Conservation (phyloP, 805 yeast genomes). For the Hanseniaspora singularis region DNA sequence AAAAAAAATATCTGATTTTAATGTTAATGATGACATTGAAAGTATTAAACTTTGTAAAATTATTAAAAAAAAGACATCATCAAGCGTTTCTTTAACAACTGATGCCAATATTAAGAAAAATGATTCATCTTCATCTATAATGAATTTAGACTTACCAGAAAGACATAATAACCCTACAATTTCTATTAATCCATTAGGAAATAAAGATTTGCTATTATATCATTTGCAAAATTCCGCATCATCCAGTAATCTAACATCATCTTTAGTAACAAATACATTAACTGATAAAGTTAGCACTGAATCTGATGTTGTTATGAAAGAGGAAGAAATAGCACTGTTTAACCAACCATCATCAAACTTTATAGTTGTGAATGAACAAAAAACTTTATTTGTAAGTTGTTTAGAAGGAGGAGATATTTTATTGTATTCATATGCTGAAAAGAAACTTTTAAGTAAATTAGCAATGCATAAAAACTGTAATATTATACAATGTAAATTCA, state of each 20-base stretch:
- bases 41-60: conserved; percentile 12
- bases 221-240: conserved; percentile 14
- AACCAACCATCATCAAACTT: conserved; percentile 8
- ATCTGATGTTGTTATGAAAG: background rate
- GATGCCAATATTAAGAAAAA: background rate
- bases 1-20: background rate
- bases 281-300: background rate
- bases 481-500: conserved; percentile 6
- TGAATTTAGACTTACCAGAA: too few species aligned
- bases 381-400: conserved; percentile 1
- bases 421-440: conserved; percentile 1
- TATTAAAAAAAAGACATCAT: conserved; percentile 2
- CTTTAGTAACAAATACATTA: background rate
- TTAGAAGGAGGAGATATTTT: conserved; percentile 4
- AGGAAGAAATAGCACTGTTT: conserved; percentile 12
- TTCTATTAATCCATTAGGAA: conserved; percentile 1
- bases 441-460: conserved; percentile 6
- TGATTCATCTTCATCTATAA: too few species aligned
- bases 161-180: background rate
- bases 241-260: background rate
- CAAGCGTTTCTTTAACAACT: background rate
- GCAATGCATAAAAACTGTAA: conserved; percentile 6
- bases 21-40: background rate
- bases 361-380: conserved; percentile 3
- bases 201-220: conserved; percentile 11